Percentiles rank a stretch among this genome's conserved stretches.
These are phyloP conservation scores for Avena atlantica DNA, from an alignment of 176 grass and related monocot species.

Conservation along the genomic window DNA sequence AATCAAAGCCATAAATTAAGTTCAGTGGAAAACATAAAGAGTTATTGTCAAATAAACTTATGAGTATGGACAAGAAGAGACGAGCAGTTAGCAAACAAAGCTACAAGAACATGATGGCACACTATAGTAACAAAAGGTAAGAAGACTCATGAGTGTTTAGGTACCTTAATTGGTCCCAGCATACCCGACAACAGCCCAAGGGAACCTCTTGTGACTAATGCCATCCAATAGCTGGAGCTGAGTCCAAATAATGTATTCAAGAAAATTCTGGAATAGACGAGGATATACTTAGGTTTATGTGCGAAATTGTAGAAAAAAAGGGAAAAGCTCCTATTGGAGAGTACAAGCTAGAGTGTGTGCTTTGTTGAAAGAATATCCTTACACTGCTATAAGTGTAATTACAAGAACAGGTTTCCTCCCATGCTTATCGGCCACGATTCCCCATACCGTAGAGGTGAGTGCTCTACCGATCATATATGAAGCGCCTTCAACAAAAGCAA, in stretches of 20 bases:
- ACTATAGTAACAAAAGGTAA: background rate
- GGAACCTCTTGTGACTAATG: conserved; percentile 52
- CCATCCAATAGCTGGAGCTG: conserved; percentile 75
- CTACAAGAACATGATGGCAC: background rate
- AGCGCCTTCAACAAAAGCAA: conserved; percentile 56
- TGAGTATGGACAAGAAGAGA: background rate
- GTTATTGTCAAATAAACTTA: background rate
- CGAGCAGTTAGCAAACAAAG: background rate
- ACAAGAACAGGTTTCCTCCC: conserved; percentile 74
- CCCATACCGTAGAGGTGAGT: conserved; percentile 67
- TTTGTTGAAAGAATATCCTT: conserved; percentile 38
- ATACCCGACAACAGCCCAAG: conserved; percentile 63
- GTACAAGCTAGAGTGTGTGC: background rate
- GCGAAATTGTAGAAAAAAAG: background rate
- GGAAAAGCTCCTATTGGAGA: background rate
- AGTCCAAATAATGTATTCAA: conserved; percentile 74
- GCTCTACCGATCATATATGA: conserved; percentile 78
- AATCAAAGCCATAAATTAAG: background rate
- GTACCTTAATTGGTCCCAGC: conserved; percentile 69
- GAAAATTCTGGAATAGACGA: conserved; percentile 48
- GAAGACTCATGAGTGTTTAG: background rate
- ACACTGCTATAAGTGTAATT: conserved; percentile 64
- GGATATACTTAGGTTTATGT: conserved; percentile 15
- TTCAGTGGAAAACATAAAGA: background rate
- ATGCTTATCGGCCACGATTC: conserved; percentile 71